Evolutionary conservation across 371 early-diverging fungal species (phyloP).

Genomic region (Lichtheimia corymbifera): DNA sequence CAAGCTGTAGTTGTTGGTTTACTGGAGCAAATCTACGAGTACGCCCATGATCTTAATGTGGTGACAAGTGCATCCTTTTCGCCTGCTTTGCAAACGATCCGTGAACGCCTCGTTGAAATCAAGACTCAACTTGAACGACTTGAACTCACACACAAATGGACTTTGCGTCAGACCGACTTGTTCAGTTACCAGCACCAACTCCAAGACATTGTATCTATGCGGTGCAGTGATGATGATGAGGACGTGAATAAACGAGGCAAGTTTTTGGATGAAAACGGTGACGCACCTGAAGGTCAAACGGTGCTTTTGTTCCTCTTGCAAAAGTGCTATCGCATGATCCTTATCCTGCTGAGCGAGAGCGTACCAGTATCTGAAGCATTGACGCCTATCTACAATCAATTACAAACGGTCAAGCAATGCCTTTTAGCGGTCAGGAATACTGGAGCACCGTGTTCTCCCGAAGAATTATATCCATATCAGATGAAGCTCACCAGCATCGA

Average conservation of each 20-base stretch:
- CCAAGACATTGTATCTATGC: constrained; percentile 68
- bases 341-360: constrained; percentile 74
- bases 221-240: constrained; percentile 34
- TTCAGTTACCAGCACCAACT: constrained; percentile 81
- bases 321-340: constrained; percentile 84
- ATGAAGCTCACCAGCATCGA: constrained; percentile 84
- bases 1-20: constrained; percentile 81
- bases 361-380: constrained; percentile 83
- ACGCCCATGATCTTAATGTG: constrained; percentile 74
- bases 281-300: constrained; percentile 70
- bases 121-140: constrained; percentile 72
- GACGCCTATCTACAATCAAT: constrained; percentile 81
- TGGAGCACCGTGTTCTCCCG: constrained; percentile 72
- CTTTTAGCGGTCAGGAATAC: constrained; percentile 75
- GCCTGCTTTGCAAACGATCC: constrained; percentile 66
- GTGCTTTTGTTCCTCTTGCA: constrained; percentile 78
- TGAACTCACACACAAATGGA: constrained; percentile 80
- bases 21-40: constrained; percentile 76
- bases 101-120: constrained; percentile 73
- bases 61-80: constrained; percentile 55
- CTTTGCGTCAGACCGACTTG: constrained; percentile 80
- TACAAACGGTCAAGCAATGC: constrained; percentile 82
- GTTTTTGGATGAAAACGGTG: constrained; percentile 65
- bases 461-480: constrained; percentile 66
- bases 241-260: constrained; percentile 44